Conservation (phyloP, 495 filamentous ascomycete genomes). For the Talaromyces nanjingensis region DNA sequence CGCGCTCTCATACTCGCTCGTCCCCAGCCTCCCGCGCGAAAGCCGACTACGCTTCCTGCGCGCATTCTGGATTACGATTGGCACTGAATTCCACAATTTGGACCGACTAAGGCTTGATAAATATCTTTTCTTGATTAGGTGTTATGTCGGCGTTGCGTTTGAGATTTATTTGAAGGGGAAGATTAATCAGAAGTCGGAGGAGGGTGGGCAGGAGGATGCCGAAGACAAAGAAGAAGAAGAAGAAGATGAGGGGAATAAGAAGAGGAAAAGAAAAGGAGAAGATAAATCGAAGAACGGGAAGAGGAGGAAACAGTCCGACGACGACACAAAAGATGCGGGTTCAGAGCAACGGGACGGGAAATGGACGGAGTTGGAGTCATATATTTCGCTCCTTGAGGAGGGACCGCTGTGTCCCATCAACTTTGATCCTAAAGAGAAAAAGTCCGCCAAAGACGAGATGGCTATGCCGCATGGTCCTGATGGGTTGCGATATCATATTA, state of each 20-base stretch:
- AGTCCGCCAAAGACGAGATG: constrained; percentile 22
- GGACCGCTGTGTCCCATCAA: constrained; percentile 38
- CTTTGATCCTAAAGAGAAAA: constrained; percentile 28
- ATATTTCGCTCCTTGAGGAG: constrained; percentile 34
- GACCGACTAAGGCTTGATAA: constrained; percentile 89
- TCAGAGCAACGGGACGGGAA: constrained; percentile 24
- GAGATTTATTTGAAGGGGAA: constrained; percentile 32
- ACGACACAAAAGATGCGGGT: constrained; percentile 11
- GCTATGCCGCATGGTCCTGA: constrained; percentile 54
- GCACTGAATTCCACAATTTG: constrained; percentile 71
- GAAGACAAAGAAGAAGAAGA: constrained; percentile 30
- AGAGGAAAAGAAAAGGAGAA: constrained; percentile 13
- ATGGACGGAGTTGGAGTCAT: constrained; percentile 33
- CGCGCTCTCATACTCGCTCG: constrained; percentile 71
- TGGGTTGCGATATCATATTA: constrained; percentile 77
- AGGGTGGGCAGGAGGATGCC: constrained; percentile 34
- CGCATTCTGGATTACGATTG: constrained; percentile 88
- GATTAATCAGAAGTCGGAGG: constrained; percentile 16
- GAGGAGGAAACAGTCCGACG: constrained; percentile 22
- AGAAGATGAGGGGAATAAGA: constrained; percentile 22
- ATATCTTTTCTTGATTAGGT: constrained; percentile 77
- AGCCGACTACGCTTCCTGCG: constrained; percentile 49
- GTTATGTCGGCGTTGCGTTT: constrained; percentile 64
- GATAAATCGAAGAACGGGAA: constrained; percentile 13
- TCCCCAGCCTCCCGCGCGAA: constrained; percentile 53